Percentiles rank a stretch among this genome's conserved stretches.
These are phyloP conservation scores for Rhododendron griersonianum DNA, from an alignment of 148 eudicot genomes.

Conservation along the genomic window DNA sequence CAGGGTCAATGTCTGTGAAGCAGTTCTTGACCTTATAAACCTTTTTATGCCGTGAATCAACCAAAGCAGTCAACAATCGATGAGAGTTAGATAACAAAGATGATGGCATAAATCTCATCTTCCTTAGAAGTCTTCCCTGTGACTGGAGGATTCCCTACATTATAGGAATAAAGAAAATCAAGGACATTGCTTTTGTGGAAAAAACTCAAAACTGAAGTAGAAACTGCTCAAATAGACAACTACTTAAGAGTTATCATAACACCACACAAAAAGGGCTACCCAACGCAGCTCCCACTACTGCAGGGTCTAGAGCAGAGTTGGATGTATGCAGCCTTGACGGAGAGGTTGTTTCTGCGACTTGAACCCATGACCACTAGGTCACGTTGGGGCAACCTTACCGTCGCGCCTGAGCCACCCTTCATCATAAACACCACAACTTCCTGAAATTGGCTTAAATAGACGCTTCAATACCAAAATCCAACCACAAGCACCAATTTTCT, in stretches of 20 bases:
- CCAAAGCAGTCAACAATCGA: constrained; percentile 85
- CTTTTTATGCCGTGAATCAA: constrained; percentile 92
- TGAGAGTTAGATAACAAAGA: constrained; percentile 91
- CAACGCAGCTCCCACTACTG: neutral
- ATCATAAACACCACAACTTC: neutral
- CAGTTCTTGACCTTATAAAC: constrained; percentile 88
- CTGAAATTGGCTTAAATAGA: neutral
- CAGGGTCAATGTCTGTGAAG: constrained; percentile 94
- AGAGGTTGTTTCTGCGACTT: neutral
- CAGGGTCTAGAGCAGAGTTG: neutral
- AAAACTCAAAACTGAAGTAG: neutral
- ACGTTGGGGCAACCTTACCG: neutral
- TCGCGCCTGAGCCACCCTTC: neutral
- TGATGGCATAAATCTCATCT: constrained; percentile 98
- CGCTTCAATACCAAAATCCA: neutral
- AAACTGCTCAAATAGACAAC: neutral
- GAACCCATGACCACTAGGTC: neutral
- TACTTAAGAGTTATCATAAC: neutral
- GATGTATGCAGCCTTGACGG: neutral
- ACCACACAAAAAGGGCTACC: neutral
- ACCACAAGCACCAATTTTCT: neutral
- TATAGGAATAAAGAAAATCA: constrained; percentile 10
- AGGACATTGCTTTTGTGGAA: neutral
- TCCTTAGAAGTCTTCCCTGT: constrained; percentile 75
- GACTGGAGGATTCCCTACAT: constrained; percentile 90